Percentiles rank a stretch among this genome's conserved stretches.
phyloP scores from a whole-genome alignment of 257 asterid genomes.

The Mentha longifolia region DNA sequence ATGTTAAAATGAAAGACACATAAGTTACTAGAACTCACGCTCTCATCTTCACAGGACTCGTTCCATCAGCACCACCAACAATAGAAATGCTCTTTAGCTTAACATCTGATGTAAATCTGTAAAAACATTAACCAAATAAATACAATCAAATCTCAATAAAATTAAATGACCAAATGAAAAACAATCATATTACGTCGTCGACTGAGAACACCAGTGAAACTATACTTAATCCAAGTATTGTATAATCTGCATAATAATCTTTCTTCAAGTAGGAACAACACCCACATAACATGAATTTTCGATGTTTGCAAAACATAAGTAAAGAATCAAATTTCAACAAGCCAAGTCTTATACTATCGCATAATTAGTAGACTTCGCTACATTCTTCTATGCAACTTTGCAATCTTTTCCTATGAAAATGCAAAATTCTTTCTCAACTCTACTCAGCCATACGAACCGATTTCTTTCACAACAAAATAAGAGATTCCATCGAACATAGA shows the following conservation, averaged over 20 bases:
- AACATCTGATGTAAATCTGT: conserved; percentile 93
- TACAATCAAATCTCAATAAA: conserved; percentile 22
- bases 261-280: conserved; percentile 18
- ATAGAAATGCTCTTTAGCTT: conserved; percentile 92
- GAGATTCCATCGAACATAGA: conserved; percentile 18
- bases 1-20: conserved; percentile 21
- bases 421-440: neutral
- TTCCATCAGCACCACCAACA: conserved; percentile 94
- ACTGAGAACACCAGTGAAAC: conserved; percentile 8
- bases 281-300: conserved; percentile 14
- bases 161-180: conserved; percentile 14
- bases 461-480: conserved; percentile 1
- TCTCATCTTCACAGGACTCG: conserved; percentile 96
- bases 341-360: neutral
- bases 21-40: conserved; percentile 61
- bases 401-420: neutral
- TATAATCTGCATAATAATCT: neutral
- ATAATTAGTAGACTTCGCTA: neutral
- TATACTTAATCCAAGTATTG: conserved; percentile 4
- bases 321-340: neutral
- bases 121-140: conserved; percentile 21
- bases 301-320: conserved; percentile 4
- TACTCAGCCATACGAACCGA: neutral
- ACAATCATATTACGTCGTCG: conserved; percentile 18
- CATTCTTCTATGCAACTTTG: neutral